These are phyloP conservation scores for Saccharomycopsis olivae DNA, from an alignment of 805 yeast genomes.

Conservation along the genomic window DNA sequence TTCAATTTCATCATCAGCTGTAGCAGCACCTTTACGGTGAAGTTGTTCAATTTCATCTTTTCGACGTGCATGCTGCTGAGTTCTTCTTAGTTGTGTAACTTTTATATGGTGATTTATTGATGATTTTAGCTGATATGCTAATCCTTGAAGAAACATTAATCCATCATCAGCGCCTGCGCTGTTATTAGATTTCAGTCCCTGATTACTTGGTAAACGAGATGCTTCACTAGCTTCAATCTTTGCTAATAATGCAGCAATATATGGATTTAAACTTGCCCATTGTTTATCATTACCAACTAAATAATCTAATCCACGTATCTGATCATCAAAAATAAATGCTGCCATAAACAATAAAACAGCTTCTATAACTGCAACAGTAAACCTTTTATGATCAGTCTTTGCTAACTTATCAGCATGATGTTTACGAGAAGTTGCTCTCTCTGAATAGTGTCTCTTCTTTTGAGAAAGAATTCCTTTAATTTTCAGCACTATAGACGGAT, in stretches of 20 bases:
- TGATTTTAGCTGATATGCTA: conserved; percentile 15
- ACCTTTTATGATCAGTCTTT: neutral
- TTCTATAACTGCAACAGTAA: conserved; percentile 3
- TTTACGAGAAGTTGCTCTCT: conserved; percentile 10
- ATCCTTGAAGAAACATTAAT: conserved; percentile 11
- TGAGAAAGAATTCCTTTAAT: neutral
- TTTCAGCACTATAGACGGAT: no score
- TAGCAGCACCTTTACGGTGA: neutral
- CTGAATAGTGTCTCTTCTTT: conserved; percentile 5
- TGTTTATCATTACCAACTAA: conserved; percentile 10
- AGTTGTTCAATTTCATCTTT: conserved; percentile 5
- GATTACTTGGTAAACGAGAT: no score
- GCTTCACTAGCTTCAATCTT: neutral
- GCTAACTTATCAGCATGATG: conserved; percentile 13
- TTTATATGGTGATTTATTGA: conserved; percentile 11
- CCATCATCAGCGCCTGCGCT: neutral
- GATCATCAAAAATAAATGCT: conserved; percentile 16
- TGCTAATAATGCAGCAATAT: conserved; percentile 6
- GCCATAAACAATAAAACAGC: conserved; percentile 12
- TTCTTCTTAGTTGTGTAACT: conserved; percentile 2
- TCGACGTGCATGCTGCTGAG: neutral
- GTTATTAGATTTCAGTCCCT: no score
- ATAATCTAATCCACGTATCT: conserved; percentile 2
- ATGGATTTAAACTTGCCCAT: conserved; percentile 15
- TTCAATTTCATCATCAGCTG: conserved; percentile 10